Evolutionary conservation across 1,139 yeast genomes (phyloP), one percentile per base, ranked within the genome.

Genomic region (Tardiomyces blankii): DNA sequence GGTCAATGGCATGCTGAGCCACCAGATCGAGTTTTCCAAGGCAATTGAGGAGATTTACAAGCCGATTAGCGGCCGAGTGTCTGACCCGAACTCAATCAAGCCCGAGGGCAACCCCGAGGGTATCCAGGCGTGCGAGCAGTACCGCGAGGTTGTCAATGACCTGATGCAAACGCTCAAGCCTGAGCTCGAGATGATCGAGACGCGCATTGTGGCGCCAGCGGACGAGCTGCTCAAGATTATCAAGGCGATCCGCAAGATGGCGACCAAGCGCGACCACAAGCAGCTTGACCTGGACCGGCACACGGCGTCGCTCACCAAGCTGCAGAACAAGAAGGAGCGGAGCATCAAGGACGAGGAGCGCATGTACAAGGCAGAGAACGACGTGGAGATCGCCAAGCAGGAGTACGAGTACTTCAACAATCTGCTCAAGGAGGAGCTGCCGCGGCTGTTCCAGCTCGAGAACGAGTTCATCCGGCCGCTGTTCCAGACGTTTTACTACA

Each of bases 31-130:
- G 49, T 91, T 89, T 63, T 82, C 95, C 38, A 82, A 82, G 59
- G 94, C 95, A 1, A 87, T 93, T 66, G 96, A 88, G 64, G 96
- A 89, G 61, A 85, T 91, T 48, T 91, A 88, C 70, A 87, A 89
- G 67, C 99, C 99, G 2, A 91, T 91, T 52, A 80, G 91, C 48
- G 98, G 98, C 33, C 78, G 89, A 50, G 70, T 85, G 64, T 80
- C 93, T 13, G 97, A 91, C 61, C 96, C 97, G 8, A 82, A 80
- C 59, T 77, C 94, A 6, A 63, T 87, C 3, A 76, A 78, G 39
- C 93, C 88, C 0, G 97, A 91, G 62, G 96, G 94, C 55, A 88
- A 89, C 60, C 97, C 96, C 3, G 93, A 89, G 49, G 98, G 97
- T 55, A 87, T 91, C 53, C 78, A 84, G 58, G 98, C 98, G 1